Percentiles rank a stretch among this genome's conserved stretches.
Conservation (phyloP, 2,329 filamentous ascomycete genomes). For the Pyrenophora graminea region DNA sequence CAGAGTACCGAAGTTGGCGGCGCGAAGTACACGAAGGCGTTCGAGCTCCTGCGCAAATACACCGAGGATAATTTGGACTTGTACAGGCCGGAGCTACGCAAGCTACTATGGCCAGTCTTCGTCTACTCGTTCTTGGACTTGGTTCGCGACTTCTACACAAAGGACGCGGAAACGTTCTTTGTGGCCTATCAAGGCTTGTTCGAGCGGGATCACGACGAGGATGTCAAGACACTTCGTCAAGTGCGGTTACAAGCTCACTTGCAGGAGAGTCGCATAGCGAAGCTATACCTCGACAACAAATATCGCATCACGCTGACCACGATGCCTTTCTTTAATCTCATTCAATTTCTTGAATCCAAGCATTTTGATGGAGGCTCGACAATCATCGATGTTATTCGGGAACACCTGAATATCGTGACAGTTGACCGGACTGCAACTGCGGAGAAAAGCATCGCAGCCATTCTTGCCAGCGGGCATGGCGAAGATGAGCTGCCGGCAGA, state of each 20-base stretch:
- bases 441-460: conserved; percentile 63
- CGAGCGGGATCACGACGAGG: conserved; percentile 76
- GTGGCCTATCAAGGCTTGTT: conserved; percentile 70
- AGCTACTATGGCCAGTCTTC: conserved; percentile 90
- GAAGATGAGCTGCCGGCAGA: conserved; percentile 64
- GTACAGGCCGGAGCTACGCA: conserved; percentile 86
- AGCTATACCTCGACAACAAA: conserved; percentile 81
- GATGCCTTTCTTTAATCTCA: conserved; percentile 78
- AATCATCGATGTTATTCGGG: conserved; percentile 73
- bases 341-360: conserved; percentile 89
- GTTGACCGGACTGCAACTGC: conserved; percentile 60
- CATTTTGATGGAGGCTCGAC: conserved; percentile 77
- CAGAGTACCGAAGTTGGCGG: conserved; percentile 70
- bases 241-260: conserved; percentile 79
- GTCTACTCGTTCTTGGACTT: conserved; percentile 90
- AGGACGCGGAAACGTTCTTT: conserved; percentile 76
- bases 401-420: conserved; percentile 62
- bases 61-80: conserved; percentile 90
- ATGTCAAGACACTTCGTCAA: conserved; percentile 73
- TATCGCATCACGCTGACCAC: conserved; percentile 90
- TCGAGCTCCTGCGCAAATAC: conserved; percentile 74
- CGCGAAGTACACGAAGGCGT: conserved; percentile 77
- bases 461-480: conserved; percentile 60
- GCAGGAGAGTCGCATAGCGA: conserved; percentile 74
- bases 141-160: conserved; percentile 69